These are phyloP conservation scores for Blumeriella jaapii DNA, from an alignment of 2,329 filamentous ascomycete genomes.

Conservation along the genomic window DNA sequence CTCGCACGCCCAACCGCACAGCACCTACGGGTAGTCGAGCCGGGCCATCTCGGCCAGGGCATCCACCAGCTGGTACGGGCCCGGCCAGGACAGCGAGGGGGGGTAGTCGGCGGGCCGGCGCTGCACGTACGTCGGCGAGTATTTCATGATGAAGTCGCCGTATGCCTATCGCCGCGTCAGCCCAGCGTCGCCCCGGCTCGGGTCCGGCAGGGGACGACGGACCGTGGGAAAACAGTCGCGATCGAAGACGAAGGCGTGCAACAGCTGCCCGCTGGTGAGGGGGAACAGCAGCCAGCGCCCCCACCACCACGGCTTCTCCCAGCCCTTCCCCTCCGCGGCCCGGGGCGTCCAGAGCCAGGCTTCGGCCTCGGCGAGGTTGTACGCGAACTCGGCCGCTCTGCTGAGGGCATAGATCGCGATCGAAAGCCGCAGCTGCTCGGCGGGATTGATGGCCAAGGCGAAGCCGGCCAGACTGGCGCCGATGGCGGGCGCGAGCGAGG, in stretches of 20 bases:
- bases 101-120: conserved; percentile 58
- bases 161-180: conserved; percentile 31
- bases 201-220: conserved; percentile 18
- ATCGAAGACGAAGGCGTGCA: conserved; percentile 69
- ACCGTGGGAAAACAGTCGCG: conserved; percentile 59
- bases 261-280: conserved; percentile 61
- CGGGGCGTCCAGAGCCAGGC: conserved; percentile 48
- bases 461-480: conserved; percentile 81
- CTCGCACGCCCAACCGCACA: conserved; percentile 2
- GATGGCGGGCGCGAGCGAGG: conserved; percentile 74
- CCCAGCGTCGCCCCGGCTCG: neutral
- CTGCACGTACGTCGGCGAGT: conserved; percentile 72
- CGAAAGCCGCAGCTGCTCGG: conserved; percentile 60
- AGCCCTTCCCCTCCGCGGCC: conserved; percentile 40
- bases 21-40: conserved; percentile 68
- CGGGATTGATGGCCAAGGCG: conserved; percentile 63
- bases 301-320: conserved; percentile 68
- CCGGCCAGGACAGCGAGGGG: conserved; percentile 58
- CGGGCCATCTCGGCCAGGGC: conserved; percentile 71
- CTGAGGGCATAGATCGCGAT: conserved; percentile 74
- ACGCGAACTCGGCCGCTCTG: conserved; percentile 73
- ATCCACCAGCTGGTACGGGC: conserved; percentile 64
- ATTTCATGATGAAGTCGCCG: conserved; percentile 53
- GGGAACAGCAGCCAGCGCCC: conserved; percentile 77
- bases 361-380: conserved; percentile 70